Conservation (phyloP, 768 basidiomycete genomes). For the Boletellus emodensis region DNA sequence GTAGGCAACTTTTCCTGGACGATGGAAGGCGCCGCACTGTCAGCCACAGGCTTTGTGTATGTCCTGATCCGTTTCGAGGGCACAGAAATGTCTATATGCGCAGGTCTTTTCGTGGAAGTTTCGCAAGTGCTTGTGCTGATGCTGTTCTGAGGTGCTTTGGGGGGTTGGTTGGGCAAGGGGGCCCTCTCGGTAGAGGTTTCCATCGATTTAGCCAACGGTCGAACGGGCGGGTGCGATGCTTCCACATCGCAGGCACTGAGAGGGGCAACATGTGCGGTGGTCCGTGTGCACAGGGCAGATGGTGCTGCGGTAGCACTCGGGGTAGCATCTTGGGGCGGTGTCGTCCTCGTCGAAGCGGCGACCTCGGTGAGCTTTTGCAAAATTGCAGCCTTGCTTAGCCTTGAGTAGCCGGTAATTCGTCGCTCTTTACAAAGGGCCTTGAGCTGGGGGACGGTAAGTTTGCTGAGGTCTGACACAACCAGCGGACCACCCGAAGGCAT, state of each 20-base stretch:
- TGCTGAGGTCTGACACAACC: slow-evolving; percentile 20
- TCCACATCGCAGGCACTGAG: background rate
- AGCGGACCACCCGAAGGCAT: slow-evolving; percentile 6
- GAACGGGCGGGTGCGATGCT: background rate
- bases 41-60: background rate
- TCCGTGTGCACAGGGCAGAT: background rate
- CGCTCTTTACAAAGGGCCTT: slow-evolving; percentile 66
- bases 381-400: slow-evolving; percentile 55
- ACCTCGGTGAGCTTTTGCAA: slow-evolving; percentile 41
- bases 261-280: background rate
- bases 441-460: slow-evolving; percentile 58
- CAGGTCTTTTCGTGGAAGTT: slow-evolving; percentile 12
- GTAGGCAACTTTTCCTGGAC: background rate
- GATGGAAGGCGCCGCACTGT: background rate
- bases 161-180: background rate
- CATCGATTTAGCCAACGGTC: background rate
- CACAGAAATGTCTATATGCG: slow-evolving; percentile 18
- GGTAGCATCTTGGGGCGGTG: background rate
- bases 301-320: background rate
- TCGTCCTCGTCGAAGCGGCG: background rate
- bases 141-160: background rate
- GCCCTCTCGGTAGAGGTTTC: background rate
- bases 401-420: slow-evolving; percentile 61
- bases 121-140: background rate
- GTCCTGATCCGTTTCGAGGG: slow-evolving; percentile 14